These are phyloP conservation scores for Fusarium circinatum DNA, from an alignment of 2,329 filamentous ascomycete genomes.

Conservation along the genomic window DNA sequence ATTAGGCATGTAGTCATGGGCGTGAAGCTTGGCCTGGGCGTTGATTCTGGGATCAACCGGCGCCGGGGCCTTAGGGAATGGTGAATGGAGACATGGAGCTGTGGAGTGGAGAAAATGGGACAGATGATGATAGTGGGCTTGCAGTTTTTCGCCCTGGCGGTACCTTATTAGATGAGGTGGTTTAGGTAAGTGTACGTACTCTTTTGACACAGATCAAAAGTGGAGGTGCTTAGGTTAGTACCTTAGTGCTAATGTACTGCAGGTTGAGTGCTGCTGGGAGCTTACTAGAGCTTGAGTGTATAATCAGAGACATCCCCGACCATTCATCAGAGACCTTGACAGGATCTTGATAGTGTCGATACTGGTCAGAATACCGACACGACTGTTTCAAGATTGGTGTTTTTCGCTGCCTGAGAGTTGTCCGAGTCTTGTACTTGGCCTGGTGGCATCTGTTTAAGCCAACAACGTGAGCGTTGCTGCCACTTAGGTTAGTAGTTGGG, in stretches of 20 bases:
- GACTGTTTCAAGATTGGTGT: neutral
- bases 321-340: neutral
- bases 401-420: neutral
- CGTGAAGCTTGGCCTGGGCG: neutral
- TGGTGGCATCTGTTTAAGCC: neutral
- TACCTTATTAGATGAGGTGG: neutral
- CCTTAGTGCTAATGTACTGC: neutral
- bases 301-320: neutral
- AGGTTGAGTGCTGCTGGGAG: neutral
- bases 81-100: slow-evolving; percentile 27
- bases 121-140: slow-evolving; percentile 35
- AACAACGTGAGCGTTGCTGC: neutral
- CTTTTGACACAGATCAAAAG: neutral
- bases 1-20: neutral
- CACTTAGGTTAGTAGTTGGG: neutral
- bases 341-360: neutral
- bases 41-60: slow-evolving; percentile 16
- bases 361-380: neutral
- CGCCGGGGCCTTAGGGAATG: slow-evolving; percentile 13
- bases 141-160: slow-evolving; percentile 15
- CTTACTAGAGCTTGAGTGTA: neutral
- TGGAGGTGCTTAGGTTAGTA: neutral
- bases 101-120: slow-evolving; percentile 30
- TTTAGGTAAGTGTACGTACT: slow-evolving; percentile 15
- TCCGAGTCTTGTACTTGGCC: neutral